phyloP scores from a whole-genome alignment of 23 red algal species.

The Gracilaria gracilis region DNA sequence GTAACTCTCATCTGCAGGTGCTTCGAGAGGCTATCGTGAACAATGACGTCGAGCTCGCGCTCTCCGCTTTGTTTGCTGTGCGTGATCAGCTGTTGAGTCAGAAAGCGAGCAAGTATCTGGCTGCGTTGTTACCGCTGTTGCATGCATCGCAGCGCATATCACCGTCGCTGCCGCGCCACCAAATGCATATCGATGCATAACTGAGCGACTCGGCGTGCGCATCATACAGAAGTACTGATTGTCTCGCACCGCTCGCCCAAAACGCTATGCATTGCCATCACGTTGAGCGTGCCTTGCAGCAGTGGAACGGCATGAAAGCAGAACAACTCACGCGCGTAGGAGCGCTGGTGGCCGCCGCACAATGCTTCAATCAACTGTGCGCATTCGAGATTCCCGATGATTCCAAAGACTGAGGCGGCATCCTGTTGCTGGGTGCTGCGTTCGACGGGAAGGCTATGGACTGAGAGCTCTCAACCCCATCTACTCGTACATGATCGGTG shows the following conservation, averaged over 20 bases:
- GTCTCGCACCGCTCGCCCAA: background rate
- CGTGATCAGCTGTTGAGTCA: background rate
- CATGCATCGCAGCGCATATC: background rate
- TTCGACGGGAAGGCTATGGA: no score
- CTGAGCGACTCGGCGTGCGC: background rate
- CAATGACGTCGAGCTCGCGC: background rate
- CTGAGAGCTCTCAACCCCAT: no score
- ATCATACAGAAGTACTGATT: background rate
- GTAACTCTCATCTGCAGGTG: background rate
- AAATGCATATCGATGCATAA: background rate
- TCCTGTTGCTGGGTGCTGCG: no score
- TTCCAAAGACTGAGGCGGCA: no score
- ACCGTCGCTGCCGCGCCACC: background rate
- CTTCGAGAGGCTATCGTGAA: background rate
- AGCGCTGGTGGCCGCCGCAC: slow-evolving; percentile 7
- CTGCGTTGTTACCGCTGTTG: background rate
- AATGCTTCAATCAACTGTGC: background rate
- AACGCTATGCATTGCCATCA: background rate
- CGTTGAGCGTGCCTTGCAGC: background rate
- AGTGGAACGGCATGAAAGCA: background rate
- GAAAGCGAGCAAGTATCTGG: background rate
- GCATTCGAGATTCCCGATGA: no score
- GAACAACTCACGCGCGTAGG: slow-evolving; percentile 10
- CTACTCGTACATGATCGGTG: no score
- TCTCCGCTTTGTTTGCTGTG: background rate